phyloP scores from a whole-genome alignment of 2,329 filamentous ascomycete species.

The Epichloe coenophiala region DNA sequence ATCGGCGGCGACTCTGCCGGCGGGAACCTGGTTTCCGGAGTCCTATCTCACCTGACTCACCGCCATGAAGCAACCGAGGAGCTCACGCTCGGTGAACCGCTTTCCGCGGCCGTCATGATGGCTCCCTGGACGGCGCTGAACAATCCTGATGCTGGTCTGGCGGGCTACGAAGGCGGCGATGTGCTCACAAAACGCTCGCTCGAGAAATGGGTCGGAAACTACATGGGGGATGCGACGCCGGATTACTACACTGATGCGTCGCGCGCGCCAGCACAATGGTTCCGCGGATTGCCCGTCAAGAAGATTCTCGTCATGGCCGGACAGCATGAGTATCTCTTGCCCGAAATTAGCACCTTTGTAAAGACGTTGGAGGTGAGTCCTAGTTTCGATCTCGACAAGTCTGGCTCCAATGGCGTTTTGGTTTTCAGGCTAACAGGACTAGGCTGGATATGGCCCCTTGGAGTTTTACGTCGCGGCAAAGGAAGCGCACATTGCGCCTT shows the following conservation, averaged over 20 bases:
- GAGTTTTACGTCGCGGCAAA: conserved; percentile 8
- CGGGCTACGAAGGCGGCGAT: conserved; percentile 7
- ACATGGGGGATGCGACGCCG: conserved; percentile 4
- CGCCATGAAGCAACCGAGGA: conserved; percentile 7
- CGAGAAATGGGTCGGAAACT: conserved; percentile 3
- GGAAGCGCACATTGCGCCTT: conserved; percentile 10
- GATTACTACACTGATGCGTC: conserved; percentile 11
- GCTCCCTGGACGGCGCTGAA: conserved; percentile 9
- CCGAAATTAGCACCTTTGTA: conserved; percentile 6
- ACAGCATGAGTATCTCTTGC: conserved; percentile 9
- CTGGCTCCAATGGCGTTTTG: background rate
- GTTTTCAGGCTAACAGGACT: background rate
- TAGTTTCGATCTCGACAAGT: too few relatives aligned
- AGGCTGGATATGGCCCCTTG: conserved; percentile 6
- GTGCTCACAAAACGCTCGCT: conserved; percentile 4
- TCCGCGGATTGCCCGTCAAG: conserved; percentile 6
- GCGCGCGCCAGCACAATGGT: conserved; percentile 7
- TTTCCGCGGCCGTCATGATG: conserved; percentile 6
- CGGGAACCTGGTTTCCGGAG: conserved; percentile 9
- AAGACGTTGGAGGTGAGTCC: conserved; percentile 8
- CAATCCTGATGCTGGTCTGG: background rate
- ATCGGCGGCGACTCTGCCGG: conserved; percentile 11
- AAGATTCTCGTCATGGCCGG: conserved; percentile 9
- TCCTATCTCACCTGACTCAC: conserved; percentile 10
- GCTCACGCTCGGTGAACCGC: conserved; percentile 5